These are phyloP conservation scores for Debaryomyces psychrophilus DNA, from an alignment of 1,139 yeast species.

Conservation along the genomic window DNA sequence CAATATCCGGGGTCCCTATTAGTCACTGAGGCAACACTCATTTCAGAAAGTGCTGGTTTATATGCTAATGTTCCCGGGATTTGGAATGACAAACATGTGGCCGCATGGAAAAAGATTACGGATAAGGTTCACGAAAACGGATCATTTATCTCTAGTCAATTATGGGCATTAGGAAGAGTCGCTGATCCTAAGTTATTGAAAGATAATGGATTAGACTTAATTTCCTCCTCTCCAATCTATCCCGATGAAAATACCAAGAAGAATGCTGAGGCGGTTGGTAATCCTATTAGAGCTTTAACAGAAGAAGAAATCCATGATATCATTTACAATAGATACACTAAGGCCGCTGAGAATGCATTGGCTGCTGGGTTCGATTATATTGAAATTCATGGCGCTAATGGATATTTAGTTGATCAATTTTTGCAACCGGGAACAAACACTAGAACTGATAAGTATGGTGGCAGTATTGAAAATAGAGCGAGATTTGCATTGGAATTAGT, in stretches of 20 bases:
- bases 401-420: slow-evolving; percentile 42
- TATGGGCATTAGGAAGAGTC: slow-evolving; percentile 63
- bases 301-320: slow-evolving; percentile 41
- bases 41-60: slow-evolving; percentile 38
- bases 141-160: slow-evolving; percentile 54
- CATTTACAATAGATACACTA: slow-evolving; percentile 28
- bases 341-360: slow-evolving; percentile 46
- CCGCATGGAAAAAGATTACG: slow-evolving; percentile 53
- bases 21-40: slow-evolving; percentile 40
- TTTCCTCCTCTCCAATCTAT: slow-evolving; percentile 31
- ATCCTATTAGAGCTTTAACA: slow-evolving; percentile 37
- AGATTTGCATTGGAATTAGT: slow-evolving; percentile 59
- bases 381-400: slow-evolving; percentile 51
- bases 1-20: slow-evolving; percentile 57
- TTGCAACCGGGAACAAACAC: slow-evolving; percentile 36
- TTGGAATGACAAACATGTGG: slow-evolving; percentile 48
- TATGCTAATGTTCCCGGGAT: slow-evolving; percentile 56
- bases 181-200: slow-evolving; percentile 43
- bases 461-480: slow-evolving; percentile 64
- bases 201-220: slow-evolving; percentile 27
- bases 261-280: slow-evolving; percentile 12
- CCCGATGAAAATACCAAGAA: slow-evolving; percentile 17
- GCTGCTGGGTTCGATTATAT: slow-evolving; percentile 45
- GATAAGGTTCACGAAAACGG: slow-evolving; percentile 56
- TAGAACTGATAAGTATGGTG: slow-evolving; percentile 58